Evolutionary conservation across 1,284 basidiomycete species (phyloP).

Genomic region (Moniliella sp.): DNA sequence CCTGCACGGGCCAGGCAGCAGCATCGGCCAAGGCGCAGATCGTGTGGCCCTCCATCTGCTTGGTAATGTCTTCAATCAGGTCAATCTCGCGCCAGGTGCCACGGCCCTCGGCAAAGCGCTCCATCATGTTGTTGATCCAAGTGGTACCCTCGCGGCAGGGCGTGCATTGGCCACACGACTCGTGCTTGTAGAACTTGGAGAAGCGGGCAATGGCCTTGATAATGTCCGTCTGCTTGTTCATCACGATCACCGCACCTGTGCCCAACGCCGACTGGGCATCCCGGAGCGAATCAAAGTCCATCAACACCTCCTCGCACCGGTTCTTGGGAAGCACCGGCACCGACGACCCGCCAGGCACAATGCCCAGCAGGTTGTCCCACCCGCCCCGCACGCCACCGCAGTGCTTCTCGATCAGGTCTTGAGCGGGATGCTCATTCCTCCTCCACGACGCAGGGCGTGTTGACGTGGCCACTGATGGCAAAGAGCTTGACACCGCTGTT

Average conservation of each 20-base stretch:
- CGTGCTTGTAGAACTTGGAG: constrained; percentile 55
- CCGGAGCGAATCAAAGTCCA: constrained; percentile 96
- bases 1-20: constrained; percentile 94
- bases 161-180: constrained; percentile 93
- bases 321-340: constrained; percentile 73
- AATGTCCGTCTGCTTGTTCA: constrained; percentile 92
- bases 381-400: constrained; percentile 82
- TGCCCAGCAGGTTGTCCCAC: constrained; percentile 89
- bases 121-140: constrained; percentile 33
- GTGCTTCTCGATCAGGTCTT: constrained; percentile 87
- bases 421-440: constrained; percentile 96
- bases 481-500: constrained; percentile 90
- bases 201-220: constrained; percentile 65
- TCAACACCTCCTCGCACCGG: constrained; percentile 36
- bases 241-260: constrained; percentile 92
- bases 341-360: constrained; percentile 81
- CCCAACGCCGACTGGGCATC: constrained; percentile 83
- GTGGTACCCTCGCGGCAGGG: constrained; percentile 65
- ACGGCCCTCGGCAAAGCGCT: constrained; percentile 55
- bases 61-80: constrained; percentile 44
- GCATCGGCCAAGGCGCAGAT: constrained; percentile 93
- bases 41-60: constrained; percentile 63
- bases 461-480: constrained; percentile 87
- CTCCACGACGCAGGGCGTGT: constrained; percentile 90
- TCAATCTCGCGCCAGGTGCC: constrained; percentile 83